Conservation (phyloP, 1,139 yeast genomes). For the Taiozyma onychis region DNA sequence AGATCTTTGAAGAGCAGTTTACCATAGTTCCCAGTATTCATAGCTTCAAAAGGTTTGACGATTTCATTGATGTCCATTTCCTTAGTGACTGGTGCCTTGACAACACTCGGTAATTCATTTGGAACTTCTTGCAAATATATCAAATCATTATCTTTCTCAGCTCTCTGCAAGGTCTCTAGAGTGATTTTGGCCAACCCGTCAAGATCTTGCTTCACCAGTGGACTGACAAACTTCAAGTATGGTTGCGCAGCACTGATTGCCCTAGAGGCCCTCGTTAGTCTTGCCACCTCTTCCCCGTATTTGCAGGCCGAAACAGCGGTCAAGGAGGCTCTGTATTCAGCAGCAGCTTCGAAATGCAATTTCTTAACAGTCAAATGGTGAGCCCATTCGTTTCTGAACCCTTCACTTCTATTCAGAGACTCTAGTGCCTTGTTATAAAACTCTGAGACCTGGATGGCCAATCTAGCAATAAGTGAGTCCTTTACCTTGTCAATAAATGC, state of each 20-base stretch:
- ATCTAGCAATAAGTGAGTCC: conserved; percentile 55
- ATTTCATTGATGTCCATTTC: conserved; percentile 37
- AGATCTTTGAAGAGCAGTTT: conserved; percentile 46
- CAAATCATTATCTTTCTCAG: conserved; percentile 78
- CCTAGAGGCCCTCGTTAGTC: conserved; percentile 40
- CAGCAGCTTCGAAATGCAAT: conserved; percentile 64
- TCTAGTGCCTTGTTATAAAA: conserved; percentile 46
- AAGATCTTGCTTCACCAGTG: conserved; percentile 42
- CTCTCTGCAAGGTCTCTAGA: conserved; percentile 39
- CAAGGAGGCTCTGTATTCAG: conserved; percentile 56
- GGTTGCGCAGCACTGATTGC: conserved; percentile 33
- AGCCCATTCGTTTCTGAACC: conserved; percentile 58
- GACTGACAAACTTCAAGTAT: conserved; percentile 38
- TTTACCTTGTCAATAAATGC: conserved; percentile 54
- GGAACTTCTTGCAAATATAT: conserved; percentile 71
- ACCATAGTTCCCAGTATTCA: conserved; percentile 21
- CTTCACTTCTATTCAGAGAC: conserved; percentile 42
- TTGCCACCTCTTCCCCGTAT: conserved; percentile 69
- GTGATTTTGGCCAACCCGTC: conserved; percentile 42
- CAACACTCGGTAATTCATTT: conserved; percentile 37
- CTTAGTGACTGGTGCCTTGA: conserved; percentile 53
- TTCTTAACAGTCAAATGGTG: conserved; percentile 53
- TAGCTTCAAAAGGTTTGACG: conserved; percentile 24
- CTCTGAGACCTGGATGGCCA: conserved; percentile 58
- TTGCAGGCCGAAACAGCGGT: conserved; percentile 42